Evolutionary conservation across 768 basidiomycete species (phyloP), one percentile per base, ranked within the genome.

Genomic region (Crassisporium funariophilum): DNA sequence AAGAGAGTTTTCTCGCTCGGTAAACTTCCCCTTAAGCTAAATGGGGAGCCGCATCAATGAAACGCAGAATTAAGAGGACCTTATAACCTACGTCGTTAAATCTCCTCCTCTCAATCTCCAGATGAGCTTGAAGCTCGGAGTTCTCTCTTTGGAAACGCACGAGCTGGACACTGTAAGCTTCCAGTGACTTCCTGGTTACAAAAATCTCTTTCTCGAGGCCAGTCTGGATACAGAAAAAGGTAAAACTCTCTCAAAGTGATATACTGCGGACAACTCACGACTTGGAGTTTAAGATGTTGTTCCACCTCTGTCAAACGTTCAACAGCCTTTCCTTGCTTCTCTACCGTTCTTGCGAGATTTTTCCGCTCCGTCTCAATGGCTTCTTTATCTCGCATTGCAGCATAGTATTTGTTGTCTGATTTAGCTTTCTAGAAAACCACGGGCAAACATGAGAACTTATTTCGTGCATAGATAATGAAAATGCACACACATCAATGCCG

Each of bases 381-480:
- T 49, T 97, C 93, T 67, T 88, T 93, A 47, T 87, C 84, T 22
- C 93, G 84, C 85, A 95, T 90, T 2, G 86, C 85, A 13, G 89
- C 80, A 60, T 84, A 98, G 62, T 83, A 98, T 65, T 95, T 98
- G 72, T 94, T 95, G 49, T 98, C 95, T 12, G 89, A 84, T 69
- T 95, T 98, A 7, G 92, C 90, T 86, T 91, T 91, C 92, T 98
- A 67, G n/a, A n/a, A n/a, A n/a, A n/a, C n/a, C n/a, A n/a, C n/a
- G n/a, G n/a, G n/a, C n/a, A n/a, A n/a, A n/a, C n/a, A n/a, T n/a
- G n/a, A n/a, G n/a, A n/a, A n/a, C n/a, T n/a, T n/a, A n/a, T n/a
- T n/a, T n/a, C n/a, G n/a, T n/a, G n/a, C n/a, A n/a, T n/a, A 17
- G 25, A 25, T 17, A 39, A 15, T 20, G 10, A 44, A 16, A 9